Percentiles rank a stretch among this genome's conserved stretches.
Conservation (phyloP, 2,329 filamentous ascomycete genomes). For the Zymoseptoria ardabiliae region DNA sequence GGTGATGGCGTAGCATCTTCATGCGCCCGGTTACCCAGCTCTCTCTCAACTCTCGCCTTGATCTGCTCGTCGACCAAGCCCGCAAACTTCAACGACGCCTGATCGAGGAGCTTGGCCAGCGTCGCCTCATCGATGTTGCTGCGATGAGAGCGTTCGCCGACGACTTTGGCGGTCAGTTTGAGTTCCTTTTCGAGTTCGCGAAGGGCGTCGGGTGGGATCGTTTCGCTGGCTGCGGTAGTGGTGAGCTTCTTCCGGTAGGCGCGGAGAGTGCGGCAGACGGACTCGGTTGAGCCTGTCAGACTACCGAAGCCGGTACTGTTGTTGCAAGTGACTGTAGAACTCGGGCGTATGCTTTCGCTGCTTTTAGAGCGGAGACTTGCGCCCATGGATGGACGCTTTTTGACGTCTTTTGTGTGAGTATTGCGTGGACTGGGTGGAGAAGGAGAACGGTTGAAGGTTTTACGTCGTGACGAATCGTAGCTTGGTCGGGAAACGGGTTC, state of each 20-base stretch:
- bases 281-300: conserved; percentile 48
- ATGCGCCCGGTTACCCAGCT: conserved; percentile 8
- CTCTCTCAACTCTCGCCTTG: conserved; percentile 32
- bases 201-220: conserved; percentile 38
- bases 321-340: conserved; percentile 14
- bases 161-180: conserved; percentile 38
- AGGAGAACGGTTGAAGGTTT: conserved; percentile 33
- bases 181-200: conserved; percentile 53
- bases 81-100: conserved; percentile 67
- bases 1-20: neutral
- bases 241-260: conserved; percentile 52
- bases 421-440: conserved; percentile 33
- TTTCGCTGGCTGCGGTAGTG: conserved; percentile 38
- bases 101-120: conserved; percentile 56
- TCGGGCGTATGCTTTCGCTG: conserved; percentile 26
- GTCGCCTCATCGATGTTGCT: conserved; percentile 36
- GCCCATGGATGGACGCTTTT: conserved; percentile 43
- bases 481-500: conserved; percentile 33
- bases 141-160: conserved; percentile 36
- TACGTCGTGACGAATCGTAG: conserved; percentile 17
- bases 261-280: conserved; percentile 49
- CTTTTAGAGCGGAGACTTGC: conserved; percentile 43
- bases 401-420: conserved; percentile 18
- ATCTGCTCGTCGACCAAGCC: conserved; percentile 67
- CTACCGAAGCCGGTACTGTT: conserved; percentile 39